phyloP scores from a whole-genome alignment of 768 basidiomycete species.

The Coprinopsis strossmayeri region DNA sequence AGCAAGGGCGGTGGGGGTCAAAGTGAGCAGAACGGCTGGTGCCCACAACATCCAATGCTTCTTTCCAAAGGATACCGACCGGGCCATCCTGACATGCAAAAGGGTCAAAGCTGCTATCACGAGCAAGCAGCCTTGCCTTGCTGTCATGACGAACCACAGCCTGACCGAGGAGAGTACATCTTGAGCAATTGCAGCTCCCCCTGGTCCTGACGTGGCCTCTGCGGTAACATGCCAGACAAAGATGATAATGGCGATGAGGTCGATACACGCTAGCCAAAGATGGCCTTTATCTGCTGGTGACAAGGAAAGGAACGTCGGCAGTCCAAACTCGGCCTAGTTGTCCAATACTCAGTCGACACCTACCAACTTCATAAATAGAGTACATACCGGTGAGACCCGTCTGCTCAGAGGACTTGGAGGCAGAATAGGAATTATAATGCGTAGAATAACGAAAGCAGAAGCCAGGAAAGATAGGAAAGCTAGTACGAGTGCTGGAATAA shows the following conservation, averaged over 20 bases:
- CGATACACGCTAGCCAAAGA: conserved; percentile 65
- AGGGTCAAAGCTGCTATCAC: conserved; percentile 55
- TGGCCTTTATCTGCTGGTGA: conserved; percentile 65
- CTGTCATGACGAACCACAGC: conserved; percentile 63
- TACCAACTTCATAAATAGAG: conserved; percentile 9
- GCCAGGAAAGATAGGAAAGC: conserved; percentile 66
- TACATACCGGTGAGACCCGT: conserved; percentile 65
- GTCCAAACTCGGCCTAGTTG: conserved; percentile 66
- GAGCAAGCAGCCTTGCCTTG: conserved; percentile 64
- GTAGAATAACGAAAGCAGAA: conserved; percentile 71
- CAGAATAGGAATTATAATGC: conserved; percentile 67
- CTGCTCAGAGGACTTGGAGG: conserved; percentile 69
- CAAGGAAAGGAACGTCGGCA: conserved; percentile 61
- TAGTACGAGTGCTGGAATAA: conserved; percentile 59
- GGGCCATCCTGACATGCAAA: conserved; percentile 64
- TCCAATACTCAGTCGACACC: conserved; percentile 14
- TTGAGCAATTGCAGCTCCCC: conserved; percentile 35
- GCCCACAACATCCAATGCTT: conserved; percentile 72
- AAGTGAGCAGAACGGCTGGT: conserved; percentile 48
- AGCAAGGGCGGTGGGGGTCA: conserved; percentile 52
- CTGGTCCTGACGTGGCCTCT: conserved; percentile 43
- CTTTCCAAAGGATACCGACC: conserved; percentile 61
- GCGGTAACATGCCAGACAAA: conserved; percentile 62
- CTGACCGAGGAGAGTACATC: conserved; percentile 51
- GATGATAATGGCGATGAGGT: conserved; percentile 51